Percentiles rank a stretch among this genome's conserved stretches.
phyloP scores from a whole-genome alignment of 805 yeast genomes.

The Cyberlindnera petersonii region DNA sequence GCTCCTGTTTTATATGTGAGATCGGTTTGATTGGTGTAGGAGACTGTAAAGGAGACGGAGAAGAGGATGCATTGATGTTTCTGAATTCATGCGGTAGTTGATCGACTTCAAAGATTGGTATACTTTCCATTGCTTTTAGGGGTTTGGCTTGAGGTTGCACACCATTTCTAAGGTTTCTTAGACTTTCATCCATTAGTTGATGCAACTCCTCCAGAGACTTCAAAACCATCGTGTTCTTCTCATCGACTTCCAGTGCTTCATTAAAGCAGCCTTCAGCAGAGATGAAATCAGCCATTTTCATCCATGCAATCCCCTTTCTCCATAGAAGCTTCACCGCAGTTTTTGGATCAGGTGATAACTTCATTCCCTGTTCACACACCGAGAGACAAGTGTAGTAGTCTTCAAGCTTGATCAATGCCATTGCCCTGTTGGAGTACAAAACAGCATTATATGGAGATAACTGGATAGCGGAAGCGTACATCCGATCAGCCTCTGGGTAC shows the following conservation, averaged over 20 bases:
- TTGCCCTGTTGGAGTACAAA: conserved; percentile 64
- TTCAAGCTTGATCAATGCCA: conserved; percentile 51
- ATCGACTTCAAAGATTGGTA: conserved; percentile 42
- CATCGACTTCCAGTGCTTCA: conserved; percentile 39
- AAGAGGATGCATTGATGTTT: background rate
- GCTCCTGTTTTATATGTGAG: no score
- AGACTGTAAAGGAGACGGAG: no score
- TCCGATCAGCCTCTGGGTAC: conserved; percentile 46
- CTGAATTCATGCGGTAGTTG: conserved; percentile 38
- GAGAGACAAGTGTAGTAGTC: conserved; percentile 46
- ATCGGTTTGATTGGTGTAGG: no score
- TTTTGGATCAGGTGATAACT: conserved; percentile 26
- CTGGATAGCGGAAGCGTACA: conserved; percentile 54
- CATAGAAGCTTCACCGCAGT: conserved; percentile 46
- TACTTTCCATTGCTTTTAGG: conserved; percentile 17
- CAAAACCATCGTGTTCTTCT: conserved; percentile 36
- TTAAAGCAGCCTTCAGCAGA: conserved; percentile 32
- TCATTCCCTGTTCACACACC: conserved; percentile 50
- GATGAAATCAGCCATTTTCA: conserved; percentile 26
- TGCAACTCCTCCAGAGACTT: conserved; percentile 33
- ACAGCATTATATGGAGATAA: conserved; percentile 48
- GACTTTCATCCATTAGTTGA: conserved; percentile 13
- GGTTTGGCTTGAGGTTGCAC: conserved; percentile 36
- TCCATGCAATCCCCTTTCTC: conserved; percentile 44
- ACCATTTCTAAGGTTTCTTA: conserved; percentile 43